Conservation (phyloP, 2,329 filamentous ascomycete species). For the Penicillium sp. region DNA sequence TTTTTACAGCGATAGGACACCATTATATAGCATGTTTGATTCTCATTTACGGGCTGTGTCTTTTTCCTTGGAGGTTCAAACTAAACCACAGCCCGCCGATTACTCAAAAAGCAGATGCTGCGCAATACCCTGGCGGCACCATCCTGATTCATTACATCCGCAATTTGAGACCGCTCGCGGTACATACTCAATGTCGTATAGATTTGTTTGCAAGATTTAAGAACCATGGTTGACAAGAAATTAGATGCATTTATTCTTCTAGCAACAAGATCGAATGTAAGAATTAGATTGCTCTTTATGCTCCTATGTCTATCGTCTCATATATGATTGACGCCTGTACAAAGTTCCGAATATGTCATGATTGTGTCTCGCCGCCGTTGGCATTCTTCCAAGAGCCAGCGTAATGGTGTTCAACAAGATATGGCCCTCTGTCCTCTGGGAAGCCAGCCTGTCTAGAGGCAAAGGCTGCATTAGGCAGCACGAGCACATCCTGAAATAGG, state of each 20-base stretch:
- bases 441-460: constrained; percentile 8
- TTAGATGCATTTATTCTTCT: neutral
- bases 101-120: no score
- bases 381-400: constrained; percentile 16
- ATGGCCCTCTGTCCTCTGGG: constrained; percentile 7
- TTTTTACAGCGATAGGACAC: neutral
- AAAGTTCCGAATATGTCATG: neutral
- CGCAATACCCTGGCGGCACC: no score
- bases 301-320: neutral
- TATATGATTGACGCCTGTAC: neutral
- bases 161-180: no score
- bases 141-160: no score
- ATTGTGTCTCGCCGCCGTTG: constrained; percentile 3
- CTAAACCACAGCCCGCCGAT: no score
- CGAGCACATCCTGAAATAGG: constrained; percentile 11
- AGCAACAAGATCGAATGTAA: neutral
- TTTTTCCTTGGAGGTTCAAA: neutral
- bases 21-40: neutral
- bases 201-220: neutral
- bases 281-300: neutral
- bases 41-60: neutral
- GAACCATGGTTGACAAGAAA: no score
- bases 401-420: constrained; percentile 14
- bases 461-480: constrained; percentile 13
- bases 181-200: no score